Conservation (phyloP, 2,329 filamentous ascomycete genomes). For the Drechslerella dactyloides region DNA sequence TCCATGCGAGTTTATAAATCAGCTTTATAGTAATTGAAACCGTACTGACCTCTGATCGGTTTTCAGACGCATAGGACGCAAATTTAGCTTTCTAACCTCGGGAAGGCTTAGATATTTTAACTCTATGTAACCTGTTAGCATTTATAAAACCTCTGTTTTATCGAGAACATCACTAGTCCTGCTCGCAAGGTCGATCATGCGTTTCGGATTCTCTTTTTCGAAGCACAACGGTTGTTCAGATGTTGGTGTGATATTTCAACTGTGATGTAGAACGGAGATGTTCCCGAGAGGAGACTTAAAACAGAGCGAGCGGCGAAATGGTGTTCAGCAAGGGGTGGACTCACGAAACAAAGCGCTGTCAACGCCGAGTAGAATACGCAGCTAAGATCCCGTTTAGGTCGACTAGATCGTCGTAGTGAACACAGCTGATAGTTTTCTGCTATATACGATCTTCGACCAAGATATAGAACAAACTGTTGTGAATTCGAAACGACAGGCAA, state of each 20-base stretch:
- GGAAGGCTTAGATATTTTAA: conserved; percentile 30
- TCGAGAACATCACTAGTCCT: neutral
- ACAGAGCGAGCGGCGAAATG: conserved; percentile 8
- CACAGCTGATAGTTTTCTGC: conserved; percentile 5
- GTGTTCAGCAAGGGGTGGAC: conserved; percentile 11
- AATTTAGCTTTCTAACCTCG: conserved; percentile 23
- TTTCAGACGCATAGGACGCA: conserved; percentile 3
- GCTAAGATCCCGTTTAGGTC: conserved; percentile 2
- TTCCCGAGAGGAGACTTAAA: conserved; percentile 2
- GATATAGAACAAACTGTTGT: conserved; percentile 13
- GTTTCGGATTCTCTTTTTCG: conserved; percentile 41
- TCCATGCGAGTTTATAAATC: conserved; percentile 21
- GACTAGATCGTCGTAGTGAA: neutral
- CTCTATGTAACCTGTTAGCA: conserved; percentile 26
- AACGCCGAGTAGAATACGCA: neutral
- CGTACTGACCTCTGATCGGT: conserved; percentile 24
- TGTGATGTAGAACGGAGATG: neutral
- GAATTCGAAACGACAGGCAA: conserved; percentile 16
- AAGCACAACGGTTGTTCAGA: conserved; percentile 16
- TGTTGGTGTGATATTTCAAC: conserved; percentile 17
- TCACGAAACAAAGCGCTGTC: conserved; percentile 38
- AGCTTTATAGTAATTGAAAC: neutral
- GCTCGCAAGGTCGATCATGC: conserved; percentile 24
- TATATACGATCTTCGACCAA: conserved; percentile 10
- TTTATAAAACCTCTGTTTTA: conserved; percentile 14